Evolutionary conservation across 2,329 filamentous ascomycete species (phyloP).

Genomic region (Paecilomyces sp.): DNA sequence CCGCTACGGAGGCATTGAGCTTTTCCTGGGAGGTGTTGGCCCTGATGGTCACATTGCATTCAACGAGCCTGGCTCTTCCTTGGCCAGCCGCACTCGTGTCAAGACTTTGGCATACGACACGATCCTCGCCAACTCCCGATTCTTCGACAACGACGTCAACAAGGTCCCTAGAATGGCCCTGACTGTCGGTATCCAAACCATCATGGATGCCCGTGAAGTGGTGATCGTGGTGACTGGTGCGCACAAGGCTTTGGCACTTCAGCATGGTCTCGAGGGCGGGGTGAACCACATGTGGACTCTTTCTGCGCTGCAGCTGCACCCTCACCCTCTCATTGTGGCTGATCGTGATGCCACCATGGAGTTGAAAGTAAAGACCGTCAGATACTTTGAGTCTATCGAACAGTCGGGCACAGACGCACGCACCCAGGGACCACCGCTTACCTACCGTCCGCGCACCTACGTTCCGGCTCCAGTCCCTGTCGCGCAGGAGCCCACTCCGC

Average conservation of each 20-base stretch:
- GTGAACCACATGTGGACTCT: slow-evolving; percentile 91
- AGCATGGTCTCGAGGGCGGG: slow-evolving; percentile 72
- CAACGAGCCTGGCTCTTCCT: slow-evolving; percentile 78
- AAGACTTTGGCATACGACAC: slow-evolving; percentile 86
- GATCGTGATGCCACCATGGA: slow-evolving; percentile 73
- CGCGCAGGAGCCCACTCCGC: slow-evolving; percentile 17
- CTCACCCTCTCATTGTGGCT: slow-evolving; percentile 72
- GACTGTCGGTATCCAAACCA: slow-evolving; percentile 77
- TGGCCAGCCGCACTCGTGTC: slow-evolving; percentile 70
- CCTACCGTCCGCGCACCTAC: slow-evolving; percentile 31
- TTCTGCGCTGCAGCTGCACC: slow-evolving; percentile 72
- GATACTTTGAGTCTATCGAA: slow-evolving; percentile 68
- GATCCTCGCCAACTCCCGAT: slow-evolving; percentile 75
- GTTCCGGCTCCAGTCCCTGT: slow-evolving; percentile 20
- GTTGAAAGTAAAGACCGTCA: slow-evolving; percentile 66
- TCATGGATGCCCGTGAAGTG: slow-evolving; percentile 73
- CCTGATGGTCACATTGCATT: slow-evolving; percentile 85
- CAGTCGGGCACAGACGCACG: slow-evolving; percentile 48
- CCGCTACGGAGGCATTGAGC: slow-evolving; percentile 68
- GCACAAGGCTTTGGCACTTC: slow-evolving; percentile 72
- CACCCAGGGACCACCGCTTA: slow-evolving; percentile 36
- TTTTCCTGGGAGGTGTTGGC: slow-evolving; percentile 79
- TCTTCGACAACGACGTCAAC: slow-evolving; percentile 68
- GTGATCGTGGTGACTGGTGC: slow-evolving; percentile 75
- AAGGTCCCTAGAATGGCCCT: slow-evolving; percentile 75